A percentile compares a stretch with the other conserved stretches of the same genome.
phyloP scores from a whole-genome alignment of 441 rosid species.

The Adansonia gregorii region DNA sequence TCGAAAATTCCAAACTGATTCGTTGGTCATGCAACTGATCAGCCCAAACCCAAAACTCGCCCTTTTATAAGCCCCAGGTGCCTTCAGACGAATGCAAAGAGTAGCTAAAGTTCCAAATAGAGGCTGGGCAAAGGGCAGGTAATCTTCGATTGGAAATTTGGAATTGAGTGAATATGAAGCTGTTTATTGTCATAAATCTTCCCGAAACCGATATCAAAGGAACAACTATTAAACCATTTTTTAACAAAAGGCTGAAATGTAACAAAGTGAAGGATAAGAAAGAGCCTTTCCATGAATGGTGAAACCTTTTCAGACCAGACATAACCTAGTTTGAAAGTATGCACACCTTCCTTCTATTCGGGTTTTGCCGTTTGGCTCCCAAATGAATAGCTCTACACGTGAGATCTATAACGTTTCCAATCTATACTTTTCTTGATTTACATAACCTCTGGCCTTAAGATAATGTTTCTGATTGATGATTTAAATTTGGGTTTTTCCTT shows the following conservation, averaged over 20 bases:
- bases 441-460: neutral
- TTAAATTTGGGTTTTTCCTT: slow-evolving; percentile 16
- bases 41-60: neutral
- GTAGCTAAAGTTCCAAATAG: neutral
- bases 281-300: slow-evolving; percentile 22
- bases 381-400: neutral
- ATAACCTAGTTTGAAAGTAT: slow-evolving; percentile 11
- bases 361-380: neutral
- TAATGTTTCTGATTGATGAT: slow-evolving; percentile 20
- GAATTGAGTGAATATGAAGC: neutral
- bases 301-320: neutral
- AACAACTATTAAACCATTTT: neutral
- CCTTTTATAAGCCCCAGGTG: neutral
- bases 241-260: neutral
- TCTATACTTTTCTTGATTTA: slow-evolving; percentile 48
- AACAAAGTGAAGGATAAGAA: slow-evolving; percentile 1
- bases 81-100: neutral
- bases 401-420: slow-evolving; percentile 32
- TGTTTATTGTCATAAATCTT: neutral
- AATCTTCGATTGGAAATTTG: neutral
- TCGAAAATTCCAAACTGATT: neutral
- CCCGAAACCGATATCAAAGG: too few relatives aligned
- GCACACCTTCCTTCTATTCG: slow-evolving; percentile 23
- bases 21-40: neutral
- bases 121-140: neutral